Evolutionary conservation across 768 basidiomycete genomes (phyloP).

Genomic region (Roridomyces roridus): DNA sequence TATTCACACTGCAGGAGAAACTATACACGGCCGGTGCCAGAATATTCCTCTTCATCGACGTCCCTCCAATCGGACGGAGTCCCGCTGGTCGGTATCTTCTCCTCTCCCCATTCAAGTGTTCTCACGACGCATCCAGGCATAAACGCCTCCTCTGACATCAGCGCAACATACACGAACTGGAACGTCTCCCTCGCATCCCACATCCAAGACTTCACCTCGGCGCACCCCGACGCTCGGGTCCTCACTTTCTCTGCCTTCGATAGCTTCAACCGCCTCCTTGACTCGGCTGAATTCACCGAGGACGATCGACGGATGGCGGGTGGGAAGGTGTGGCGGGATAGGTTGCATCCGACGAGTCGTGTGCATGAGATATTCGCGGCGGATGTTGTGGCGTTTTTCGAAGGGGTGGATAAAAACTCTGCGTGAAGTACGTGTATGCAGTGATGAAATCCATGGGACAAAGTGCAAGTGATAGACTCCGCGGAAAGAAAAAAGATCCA

Average conservation of each 20-base stretch:
- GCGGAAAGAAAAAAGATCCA: too few relatives aligned
- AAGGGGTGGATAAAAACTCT: constrained; percentile 1
- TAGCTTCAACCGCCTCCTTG: constrained; percentile 52
- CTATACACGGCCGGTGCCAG: constrained; percentile 56
- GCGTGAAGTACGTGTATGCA: too few relatives aligned
- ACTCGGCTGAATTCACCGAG: constrained; percentile 51
- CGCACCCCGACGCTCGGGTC: constrained; percentile 51
- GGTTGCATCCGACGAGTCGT: constrained; percentile 57
- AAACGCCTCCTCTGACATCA: constrained; percentile 16
- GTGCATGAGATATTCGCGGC: constrained; percentile 56
- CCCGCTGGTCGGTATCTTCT: constrained; percentile 45
- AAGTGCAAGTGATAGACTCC: too few relatives aligned
- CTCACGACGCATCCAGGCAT: not conserved
- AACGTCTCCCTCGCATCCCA: constrained; percentile 45
- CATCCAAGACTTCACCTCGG: constrained; percentile 40
- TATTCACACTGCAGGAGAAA: constrained; percentile 53
- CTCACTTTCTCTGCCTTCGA: constrained; percentile 56
- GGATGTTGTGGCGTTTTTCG: constrained; percentile 48
- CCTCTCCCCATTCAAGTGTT: not conserved
- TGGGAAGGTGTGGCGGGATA: constrained; percentile 57
- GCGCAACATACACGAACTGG: constrained; percentile 41
- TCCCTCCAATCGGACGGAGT: constrained; percentile 59
- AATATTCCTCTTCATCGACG: constrained; percentile 65
- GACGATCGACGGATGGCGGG: constrained; percentile 37
- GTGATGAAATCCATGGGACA: too few relatives aligned